These are phyloP conservation scores for Prunus mira DNA, from an alignment of 306 rosid species.

Conservation along the genomic window DNA sequence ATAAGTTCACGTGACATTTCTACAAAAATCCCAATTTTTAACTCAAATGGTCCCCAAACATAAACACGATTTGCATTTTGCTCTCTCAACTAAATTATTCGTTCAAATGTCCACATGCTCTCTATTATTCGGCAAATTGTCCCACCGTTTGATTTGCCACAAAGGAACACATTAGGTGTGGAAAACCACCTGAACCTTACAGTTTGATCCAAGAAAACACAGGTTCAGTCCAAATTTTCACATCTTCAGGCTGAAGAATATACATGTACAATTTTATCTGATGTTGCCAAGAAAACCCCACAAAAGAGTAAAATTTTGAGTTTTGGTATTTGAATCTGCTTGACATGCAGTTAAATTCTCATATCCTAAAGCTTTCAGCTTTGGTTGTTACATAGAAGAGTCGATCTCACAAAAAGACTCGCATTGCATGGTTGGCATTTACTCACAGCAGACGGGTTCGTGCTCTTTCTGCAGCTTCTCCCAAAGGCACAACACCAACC, in stretches of 20 bases:
- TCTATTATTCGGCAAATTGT: too few relatives aligned
- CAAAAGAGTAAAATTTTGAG: not conserved
- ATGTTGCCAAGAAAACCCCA: not conserved
- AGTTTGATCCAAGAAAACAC: not conserved
- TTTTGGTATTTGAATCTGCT: too few relatives aligned
- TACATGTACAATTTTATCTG: not conserved
- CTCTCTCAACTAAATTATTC: too few relatives aligned
- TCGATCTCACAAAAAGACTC: not conserved
- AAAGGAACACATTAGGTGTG: not conserved
- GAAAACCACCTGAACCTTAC: not conserved
- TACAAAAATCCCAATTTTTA: too few relatives aligned
- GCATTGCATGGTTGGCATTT: slow-evolving; percentile 15
- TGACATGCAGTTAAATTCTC: too few relatives aligned
- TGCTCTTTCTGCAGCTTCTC: slow-evolving; percentile 75
- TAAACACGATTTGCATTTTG: too few relatives aligned
- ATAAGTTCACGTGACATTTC: too few relatives aligned
- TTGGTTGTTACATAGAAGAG: not conserved
- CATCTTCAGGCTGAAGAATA: not conserved
- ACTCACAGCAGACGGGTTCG: slow-evolving; percentile 69
- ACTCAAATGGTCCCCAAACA: too few relatives aligned
- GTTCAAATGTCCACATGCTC: too few relatives aligned
- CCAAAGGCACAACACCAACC: slow-evolving; percentile 88
- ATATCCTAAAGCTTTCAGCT: not conserved
- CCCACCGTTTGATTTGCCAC: too few relatives aligned
- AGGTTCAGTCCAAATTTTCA: not conserved